phyloP scores from a whole-genome alignment of 441 rosid genomes.

The Populus tomentosa region DNA sequence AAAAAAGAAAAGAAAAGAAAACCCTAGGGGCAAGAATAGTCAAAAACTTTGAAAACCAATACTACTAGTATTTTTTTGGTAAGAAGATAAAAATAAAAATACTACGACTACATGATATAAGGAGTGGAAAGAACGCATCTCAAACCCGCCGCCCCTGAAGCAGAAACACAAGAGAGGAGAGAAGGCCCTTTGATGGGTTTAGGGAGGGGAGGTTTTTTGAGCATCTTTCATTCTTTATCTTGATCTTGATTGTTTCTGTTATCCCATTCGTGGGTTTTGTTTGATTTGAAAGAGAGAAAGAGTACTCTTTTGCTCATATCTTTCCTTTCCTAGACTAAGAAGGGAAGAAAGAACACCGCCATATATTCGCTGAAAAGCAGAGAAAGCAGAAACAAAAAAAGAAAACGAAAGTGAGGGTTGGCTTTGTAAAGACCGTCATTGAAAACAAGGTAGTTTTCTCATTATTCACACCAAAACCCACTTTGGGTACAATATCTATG shows the following conservation, averaged over 20 bases:
- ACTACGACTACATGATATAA: background rate
- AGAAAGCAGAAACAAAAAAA: background rate
- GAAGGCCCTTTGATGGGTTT: background rate
- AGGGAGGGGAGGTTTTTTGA: background rate
- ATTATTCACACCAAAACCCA: slow-evolving; percentile 17
- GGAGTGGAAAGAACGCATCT: background rate
- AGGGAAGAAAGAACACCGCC: background rate
- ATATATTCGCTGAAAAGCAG: background rate
- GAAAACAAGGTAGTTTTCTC: slow-evolving; percentile 29
- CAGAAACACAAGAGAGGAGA: too few species aligned
- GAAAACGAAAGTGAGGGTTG: slow-evolving; percentile 8
- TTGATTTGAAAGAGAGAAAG: background rate
- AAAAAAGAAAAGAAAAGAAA: background rate
- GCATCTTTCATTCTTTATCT: background rate
- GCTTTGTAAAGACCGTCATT: slow-evolving; percentile 37
- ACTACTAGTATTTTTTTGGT: background rate
- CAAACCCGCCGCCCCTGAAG: slow-evolving; percentile 20
- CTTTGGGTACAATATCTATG: slow-evolving; percentile 17
- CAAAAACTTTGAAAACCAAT: background rate
- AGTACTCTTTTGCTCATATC: background rate
- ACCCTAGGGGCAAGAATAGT: too few species aligned
- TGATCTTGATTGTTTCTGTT: background rate
- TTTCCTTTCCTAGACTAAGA: slow-evolving; percentile 5
- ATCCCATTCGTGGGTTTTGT: slow-evolving; percentile 5
- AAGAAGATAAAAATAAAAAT: background rate